Evolutionary conservation across 441 rosid species (phyloP).

Genomic region (Gossypium aridum): DNA sequence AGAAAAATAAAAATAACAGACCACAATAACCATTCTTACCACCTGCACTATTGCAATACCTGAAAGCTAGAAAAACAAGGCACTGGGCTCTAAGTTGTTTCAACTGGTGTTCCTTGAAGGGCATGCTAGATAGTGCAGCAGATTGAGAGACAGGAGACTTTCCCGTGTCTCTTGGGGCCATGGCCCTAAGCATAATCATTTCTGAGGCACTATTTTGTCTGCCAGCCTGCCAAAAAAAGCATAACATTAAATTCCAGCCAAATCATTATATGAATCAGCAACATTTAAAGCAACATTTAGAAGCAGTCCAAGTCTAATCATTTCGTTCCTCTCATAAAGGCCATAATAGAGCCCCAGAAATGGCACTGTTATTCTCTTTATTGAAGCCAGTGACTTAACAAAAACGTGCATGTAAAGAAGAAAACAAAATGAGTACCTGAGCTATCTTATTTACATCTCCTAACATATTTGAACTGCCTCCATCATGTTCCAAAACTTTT

Average conservation of each 20-base stretch:
- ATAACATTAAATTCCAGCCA: not conserved
- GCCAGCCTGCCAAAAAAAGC: conserved; percentile 37
- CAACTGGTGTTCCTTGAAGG: conserved; percentile 85
- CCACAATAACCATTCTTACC: conserved; percentile 2
- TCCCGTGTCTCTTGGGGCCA: conserved; percentile 59
- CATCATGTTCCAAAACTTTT: conserved; percentile 44
- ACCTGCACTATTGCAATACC: conserved; percentile 32
- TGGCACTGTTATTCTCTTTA: not conserved
- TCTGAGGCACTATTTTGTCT: conserved; percentile 45
- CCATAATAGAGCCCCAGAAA: not conserved
- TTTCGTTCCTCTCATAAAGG: not conserved
- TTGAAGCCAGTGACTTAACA: not conserved
- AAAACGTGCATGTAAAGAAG: not conserved
- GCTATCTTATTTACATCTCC: conserved; percentile 38
- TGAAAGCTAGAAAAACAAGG: conserved; percentile 87
- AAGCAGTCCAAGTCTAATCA: not conserved
- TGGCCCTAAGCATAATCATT: conserved; percentile 38
- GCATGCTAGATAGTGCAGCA: conserved; percentile 41
- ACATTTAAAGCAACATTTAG: not conserved
- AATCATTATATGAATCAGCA: not conserved
- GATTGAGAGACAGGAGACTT: conserved; percentile 50
- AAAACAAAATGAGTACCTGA: conserved; percentile 35
- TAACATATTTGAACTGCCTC: conserved; percentile 37
- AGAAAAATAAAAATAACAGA: not conserved
- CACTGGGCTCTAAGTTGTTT: conserved; percentile 97